A percentile compares a stretch with the other conserved stretches of the same genome.
These are phyloP conservation scores for Ophiosphaerella narmari DNA, from an alignment of 2,329 filamentous ascomycete genomes.

Conservation along the genomic window DNA sequence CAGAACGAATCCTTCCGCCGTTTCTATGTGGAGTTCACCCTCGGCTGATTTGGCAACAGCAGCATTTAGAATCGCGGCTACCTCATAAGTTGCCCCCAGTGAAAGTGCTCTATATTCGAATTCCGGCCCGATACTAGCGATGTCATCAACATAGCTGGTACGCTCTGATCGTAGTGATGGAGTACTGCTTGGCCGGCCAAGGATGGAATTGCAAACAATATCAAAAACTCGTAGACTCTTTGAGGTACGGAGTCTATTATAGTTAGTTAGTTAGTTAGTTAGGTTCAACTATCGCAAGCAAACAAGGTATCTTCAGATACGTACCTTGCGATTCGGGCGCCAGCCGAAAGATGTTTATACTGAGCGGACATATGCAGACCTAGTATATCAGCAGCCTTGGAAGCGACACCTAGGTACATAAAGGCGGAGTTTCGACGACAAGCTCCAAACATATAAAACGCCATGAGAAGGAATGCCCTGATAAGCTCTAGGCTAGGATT, in stretches of 20 bases:
- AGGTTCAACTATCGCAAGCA: too few species aligned
- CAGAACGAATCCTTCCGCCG: constrained; percentile 17
- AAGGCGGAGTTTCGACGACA: constrained; percentile 65
- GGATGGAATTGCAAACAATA: constrained; percentile 54
- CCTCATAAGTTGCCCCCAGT: constrained; percentile 27
- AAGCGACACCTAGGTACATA: constrained; percentile 66
- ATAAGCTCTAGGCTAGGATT: constrained; percentile 60
- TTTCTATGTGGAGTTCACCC: constrained; percentile 6
- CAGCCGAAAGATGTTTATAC: constrained; percentile 21
- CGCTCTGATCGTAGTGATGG: constrained; percentile 16
- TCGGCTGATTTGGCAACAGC: constrained; percentile 16
- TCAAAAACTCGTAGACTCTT: constrained; percentile 56
- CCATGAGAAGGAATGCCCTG: constrained; percentile 59
- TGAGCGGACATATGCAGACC: constrained; percentile 56
- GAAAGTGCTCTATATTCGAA: constrained; percentile 12
- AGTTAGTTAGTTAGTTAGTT: too few species aligned
- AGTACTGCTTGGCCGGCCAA: constrained; percentile 51
- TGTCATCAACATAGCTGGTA: constrained; percentile 11
- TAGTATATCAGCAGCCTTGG: constrained; percentile 61
- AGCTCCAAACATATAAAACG: constrained; percentile 63
- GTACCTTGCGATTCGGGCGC: constrained; percentile 16
- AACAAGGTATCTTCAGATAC: neutral
- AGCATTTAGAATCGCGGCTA: constrained; percentile 22
- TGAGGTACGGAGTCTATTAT: constrained; percentile 49
- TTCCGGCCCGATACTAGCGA: neutral